phyloP scores from a whole-genome alignment of 495 filamentous ascomycete species.

The Aspergillus ostianus region DNA sequence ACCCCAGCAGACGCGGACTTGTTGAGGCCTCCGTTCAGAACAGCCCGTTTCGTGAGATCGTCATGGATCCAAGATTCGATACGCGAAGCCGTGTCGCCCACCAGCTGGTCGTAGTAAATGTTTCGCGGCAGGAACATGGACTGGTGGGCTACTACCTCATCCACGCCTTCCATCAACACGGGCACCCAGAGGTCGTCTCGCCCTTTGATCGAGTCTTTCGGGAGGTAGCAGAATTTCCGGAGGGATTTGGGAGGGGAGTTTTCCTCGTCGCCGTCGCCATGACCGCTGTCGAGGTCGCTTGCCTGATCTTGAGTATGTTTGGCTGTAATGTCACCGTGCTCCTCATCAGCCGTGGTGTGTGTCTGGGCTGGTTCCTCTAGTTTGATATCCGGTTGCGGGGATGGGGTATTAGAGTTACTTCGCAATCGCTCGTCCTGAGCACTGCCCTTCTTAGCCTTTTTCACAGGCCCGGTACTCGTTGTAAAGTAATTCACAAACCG shows the following conservation, averaged over 20 bases:
- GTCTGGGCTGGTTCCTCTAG: neutral
- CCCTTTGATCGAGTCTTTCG: conserved; percentile 3
- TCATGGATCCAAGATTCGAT: conserved; percentile 13
- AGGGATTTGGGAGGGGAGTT: neutral
- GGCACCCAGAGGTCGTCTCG: conserved; percentile 14
- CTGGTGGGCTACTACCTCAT: conserved; percentile 81
- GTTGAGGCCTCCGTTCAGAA: neutral
- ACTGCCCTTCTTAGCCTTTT: conserved; percentile 13
- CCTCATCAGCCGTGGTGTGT: neutral
- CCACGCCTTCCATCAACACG: conserved; percentile 49
- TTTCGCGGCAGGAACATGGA: conserved; percentile 66
- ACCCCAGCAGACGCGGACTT: neutral
- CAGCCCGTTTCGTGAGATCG: conserved; percentile 9
- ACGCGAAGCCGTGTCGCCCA: conserved; percentile 51
- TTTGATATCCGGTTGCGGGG: neutral
- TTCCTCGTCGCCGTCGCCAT: neutral
- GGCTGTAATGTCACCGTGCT: neutral
- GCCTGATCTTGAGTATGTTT: neutral
- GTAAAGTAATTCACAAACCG: conserved; percentile 93
- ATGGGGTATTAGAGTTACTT: neutral
- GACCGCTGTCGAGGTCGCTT: neutral
- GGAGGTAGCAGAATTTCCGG: conserved; percentile 11
- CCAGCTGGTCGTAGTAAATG: conserved; percentile 64
- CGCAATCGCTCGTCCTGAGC: neutral
- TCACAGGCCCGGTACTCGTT: conserved; percentile 68